Conservation (phyloP, 495 filamentous ascomycete genomes). For the Xylaria scruposa region DNA sequence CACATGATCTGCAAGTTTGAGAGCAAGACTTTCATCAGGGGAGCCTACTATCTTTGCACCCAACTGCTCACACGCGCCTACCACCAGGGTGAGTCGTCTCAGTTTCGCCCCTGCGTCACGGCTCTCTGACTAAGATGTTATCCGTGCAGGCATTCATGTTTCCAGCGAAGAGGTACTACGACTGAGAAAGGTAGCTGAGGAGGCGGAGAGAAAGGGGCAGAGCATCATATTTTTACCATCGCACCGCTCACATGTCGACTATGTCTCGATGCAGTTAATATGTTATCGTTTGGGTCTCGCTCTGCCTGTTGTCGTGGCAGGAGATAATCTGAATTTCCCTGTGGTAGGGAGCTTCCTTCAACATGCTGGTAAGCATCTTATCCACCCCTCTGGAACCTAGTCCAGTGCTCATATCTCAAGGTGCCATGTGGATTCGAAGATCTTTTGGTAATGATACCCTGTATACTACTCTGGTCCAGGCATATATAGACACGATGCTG, state of each 20-base stretch:
- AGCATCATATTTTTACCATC: conserved; percentile 96
- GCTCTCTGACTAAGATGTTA: conserved; percentile 14
- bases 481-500: conserved; percentile 92
- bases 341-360: conserved; percentile 89
- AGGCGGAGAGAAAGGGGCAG: conserved; percentile 85
- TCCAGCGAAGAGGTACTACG: conserved; percentile 91
- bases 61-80: conserved; percentile 92
- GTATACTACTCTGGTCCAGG: conserved; percentile 88
- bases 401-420: conserved; percentile 42
- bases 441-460: conserved; percentile 92
- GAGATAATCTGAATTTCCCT: conserved; percentile 95
- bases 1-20: conserved; percentile 99
- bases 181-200: conserved; percentile 77
- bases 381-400: neutral
- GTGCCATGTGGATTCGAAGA: conserved; percentile 95
- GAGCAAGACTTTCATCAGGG: conserved; percentile 88
- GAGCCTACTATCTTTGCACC: conserved; percentile 87
- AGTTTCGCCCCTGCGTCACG: neutral
- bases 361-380: conserved; percentile 70
- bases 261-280: conserved; percentile 90
- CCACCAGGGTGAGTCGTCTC: conserved; percentile 69
- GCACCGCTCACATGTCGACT: conserved; percentile 94
- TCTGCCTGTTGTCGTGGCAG: conserved; percentile 91
- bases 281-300: conserved; percentile 91
- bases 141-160: conserved; percentile 72